Evolutionary conservation across 768 basidiomycete species (phyloP), one percentile per base, ranked within the genome.

Genomic region (Termitomyces sp.): DNA sequence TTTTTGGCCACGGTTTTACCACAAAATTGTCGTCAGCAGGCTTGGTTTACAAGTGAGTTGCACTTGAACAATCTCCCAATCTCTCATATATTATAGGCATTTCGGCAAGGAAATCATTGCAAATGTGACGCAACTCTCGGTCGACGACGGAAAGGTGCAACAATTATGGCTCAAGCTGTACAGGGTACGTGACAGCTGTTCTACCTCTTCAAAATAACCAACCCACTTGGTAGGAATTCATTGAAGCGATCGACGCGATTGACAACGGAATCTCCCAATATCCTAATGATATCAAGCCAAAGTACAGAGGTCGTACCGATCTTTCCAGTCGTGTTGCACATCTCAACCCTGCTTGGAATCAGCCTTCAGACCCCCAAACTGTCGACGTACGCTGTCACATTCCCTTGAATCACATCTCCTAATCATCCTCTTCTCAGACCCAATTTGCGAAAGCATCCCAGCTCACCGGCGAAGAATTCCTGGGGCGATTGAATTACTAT

Each of bases 1-100:
- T 91, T 27, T 97, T 99, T 69, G 96, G 94, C 2, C 78, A 89
- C 63, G 93, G 90, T 11, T 94, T 91, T 68, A 75, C 73, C 22
- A 98, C 93, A 57, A 99, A 98, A 75, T 74, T 99, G 36, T 91
- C 89, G 22, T 93, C 90, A 16, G 96, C 96, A 2, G 96, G 96
- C 15, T 76, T 99, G 63, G 82, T 99, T 36, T 98, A 96, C 84
- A 99, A 98, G 96, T 93, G 66, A 34, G 58, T 48, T 31, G 12
- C 15, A 46, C 7, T 31, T 4, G 30, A n/a, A 20, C 9, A 41
- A 42, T 54, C 24, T 16, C 31, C 15, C 44, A 12, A 15, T 22
- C 1, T 22, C 30, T 34, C 20, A 37, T 50, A 49, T 59, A 60
- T 45, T 39, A 8, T 60, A 93, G 93, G 71, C 95, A 96, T 71